Conservation (phyloP, 139 green algal genomes). For the Astrephomene gubernaculifera region DNA sequence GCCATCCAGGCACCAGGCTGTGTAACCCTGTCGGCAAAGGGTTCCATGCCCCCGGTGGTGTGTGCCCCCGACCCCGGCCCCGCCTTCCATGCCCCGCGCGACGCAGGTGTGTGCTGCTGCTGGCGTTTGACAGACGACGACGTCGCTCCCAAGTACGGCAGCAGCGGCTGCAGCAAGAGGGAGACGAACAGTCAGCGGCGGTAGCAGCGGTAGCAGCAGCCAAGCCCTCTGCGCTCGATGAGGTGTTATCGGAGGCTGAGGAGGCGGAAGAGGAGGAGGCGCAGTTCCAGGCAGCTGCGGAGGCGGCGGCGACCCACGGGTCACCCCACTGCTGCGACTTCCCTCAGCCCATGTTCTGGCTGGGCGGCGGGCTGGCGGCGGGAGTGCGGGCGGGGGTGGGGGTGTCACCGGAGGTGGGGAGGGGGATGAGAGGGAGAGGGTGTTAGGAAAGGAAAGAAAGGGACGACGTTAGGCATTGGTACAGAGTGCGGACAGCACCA, state of each 20-base stretch:
- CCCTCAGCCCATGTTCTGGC: slow-evolving; percentile 21
- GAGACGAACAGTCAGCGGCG: too few relatives aligned
- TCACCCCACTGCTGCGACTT: not conserved
- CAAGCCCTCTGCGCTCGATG: too few relatives aligned
- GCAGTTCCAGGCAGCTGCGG: not conserved
- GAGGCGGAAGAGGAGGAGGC: not conserved
- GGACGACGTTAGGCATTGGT: not conserved
- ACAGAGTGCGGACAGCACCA: too few relatives aligned
- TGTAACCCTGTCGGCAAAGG: too few relatives aligned
- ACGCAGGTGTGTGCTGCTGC: not conserved
- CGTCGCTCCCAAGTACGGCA: too few relatives aligned
- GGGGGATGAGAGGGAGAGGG: not conserved
- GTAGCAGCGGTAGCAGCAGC: too few relatives aligned
- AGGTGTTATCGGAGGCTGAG: too few relatives aligned
- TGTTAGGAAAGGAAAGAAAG: too few relatives aligned
- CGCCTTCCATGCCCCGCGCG: not conserved
- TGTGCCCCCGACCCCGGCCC: not conserved
- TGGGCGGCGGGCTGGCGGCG: not conserved
- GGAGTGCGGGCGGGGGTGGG: slow-evolving; percentile 1
- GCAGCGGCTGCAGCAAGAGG: too few relatives aligned
- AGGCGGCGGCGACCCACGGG: slow-evolving; percentile 2
- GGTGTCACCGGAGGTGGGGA: slow-evolving; percentile 1
- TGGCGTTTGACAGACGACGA: slow-evolving; percentile 5
- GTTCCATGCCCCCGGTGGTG: not conserved
- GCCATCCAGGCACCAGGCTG: too few relatives aligned